phyloP scores from a whole-genome alignment of 2,329 filamentous ascomycete species.

The Lithohypha guttulata region DNA sequence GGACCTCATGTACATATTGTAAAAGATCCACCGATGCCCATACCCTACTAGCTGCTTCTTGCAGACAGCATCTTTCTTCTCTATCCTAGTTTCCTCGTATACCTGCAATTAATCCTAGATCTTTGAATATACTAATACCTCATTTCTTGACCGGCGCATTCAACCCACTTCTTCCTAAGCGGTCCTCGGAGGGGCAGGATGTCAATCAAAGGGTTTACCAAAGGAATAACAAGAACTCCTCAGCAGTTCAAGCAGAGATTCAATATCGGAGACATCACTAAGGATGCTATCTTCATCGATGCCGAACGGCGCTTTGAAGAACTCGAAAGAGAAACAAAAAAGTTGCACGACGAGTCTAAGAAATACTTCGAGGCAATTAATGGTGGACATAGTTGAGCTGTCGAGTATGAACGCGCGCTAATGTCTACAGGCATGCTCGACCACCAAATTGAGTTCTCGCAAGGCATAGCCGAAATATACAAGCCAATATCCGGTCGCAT shows the following conservation, averaged over 20 bases:
- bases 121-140: too few species aligned
- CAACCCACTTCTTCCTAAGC: too few species aligned
- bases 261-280: conserved; percentile 90
- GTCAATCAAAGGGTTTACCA: conserved; percentile 96
- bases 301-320: conserved; percentile 89
- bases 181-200: conserved; percentile 44
- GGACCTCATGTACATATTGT: too few species aligned
- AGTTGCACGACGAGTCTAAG: conserved; percentile 88
- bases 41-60: too few species aligned
- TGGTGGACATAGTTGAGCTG: conserved; percentile 41
- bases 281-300: conserved; percentile 89
- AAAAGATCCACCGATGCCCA: too few species aligned
- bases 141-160: too few species aligned
- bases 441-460: conserved; percentile 96
- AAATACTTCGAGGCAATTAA: conserved; percentile 98
- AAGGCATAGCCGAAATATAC: conserved; percentile 93
- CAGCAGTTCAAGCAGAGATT: conserved; percentile 86
- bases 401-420: too few species aligned
- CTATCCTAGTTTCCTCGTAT: too few species aligned
- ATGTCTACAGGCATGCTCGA: conserved; percentile 64
- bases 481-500: conserved; percentile 93
- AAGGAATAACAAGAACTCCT: conserved; percentile 78
- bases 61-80: too few species aligned
- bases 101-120: too few species aligned
- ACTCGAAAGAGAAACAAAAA: conserved; percentile 91